Evolutionary conservation across 345 rosid genomes (phyloP), one percentile per base, ranked within the genome.

Genomic region (Eucalyptus tenuipes): DNA sequence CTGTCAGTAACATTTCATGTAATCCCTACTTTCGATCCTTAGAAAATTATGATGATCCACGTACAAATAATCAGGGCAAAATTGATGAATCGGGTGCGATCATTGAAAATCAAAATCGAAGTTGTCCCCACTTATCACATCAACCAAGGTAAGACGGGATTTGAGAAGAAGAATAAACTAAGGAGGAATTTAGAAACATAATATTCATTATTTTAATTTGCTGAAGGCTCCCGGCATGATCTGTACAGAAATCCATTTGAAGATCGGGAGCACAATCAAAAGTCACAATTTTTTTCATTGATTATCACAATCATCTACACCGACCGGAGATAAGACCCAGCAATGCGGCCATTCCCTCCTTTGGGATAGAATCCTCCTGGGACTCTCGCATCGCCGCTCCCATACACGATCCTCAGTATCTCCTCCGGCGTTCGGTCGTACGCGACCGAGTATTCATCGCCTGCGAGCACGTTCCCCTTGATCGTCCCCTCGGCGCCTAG

Each of bases 341-440:
- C 97, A 87, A 96, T 93, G 2, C 89, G 90, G 31, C 97, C 97
- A 88, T 91, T 61, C 64, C 89, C 97, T 64, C 97, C 97, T 27
- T 91, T 90, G 18, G 97, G 98, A 53, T 88, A 95, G 91, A 96
- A 96, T 11, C 98, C 96, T 20, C 96, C 97, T 3, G 95, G 93
- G 40, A 86, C 59, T 66, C 86, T 87, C 48, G 93, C 97, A 48
- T 94, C 89, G 40, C 98, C 97, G 48, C 92, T 91, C 71, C 97
- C 97, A 88, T 95, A 94, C 14, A 95, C 95, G 86, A 95, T 94
- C 85, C 96, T 87, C 79, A 95, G 89, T 27, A 96, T 93, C 93
- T 96, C 94, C 48, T 94, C 89, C 3, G 98, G 95, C 22, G 93
- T 95, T 71, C 98, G 90, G 49, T 91, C 93, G 55, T 86, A 96